Conservation (phyloP, 2,329 filamentous ascomycete genomes). For the Septoria petroselini region DNA sequence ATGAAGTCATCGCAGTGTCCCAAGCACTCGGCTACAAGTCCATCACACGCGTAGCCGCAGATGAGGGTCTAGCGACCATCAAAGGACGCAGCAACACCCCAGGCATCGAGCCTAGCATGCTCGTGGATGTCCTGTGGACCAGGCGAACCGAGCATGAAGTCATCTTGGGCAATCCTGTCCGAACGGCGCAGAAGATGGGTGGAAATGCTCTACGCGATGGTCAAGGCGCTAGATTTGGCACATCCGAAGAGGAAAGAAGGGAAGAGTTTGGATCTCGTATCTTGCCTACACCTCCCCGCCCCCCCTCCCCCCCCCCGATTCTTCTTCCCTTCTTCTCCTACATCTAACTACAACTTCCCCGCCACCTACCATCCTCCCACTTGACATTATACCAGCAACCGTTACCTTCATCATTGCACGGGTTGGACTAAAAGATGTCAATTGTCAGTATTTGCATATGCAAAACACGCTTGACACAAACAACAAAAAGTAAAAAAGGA, state of each 20-base stretch:
- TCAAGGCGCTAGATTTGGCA: conserved; percentile 43
- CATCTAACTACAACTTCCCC: no score
- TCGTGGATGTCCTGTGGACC: conserved; percentile 46
- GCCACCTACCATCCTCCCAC: no score
- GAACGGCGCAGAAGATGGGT: conserved; percentile 44
- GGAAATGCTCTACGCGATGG: conserved; percentile 47
- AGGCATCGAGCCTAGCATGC: conserved; percentile 51
- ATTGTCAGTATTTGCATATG: no score
- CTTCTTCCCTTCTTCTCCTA: no score
- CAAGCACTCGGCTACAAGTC: conserved; percentile 41
- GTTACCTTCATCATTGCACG: no score
- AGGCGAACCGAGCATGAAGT: conserved; percentile 51
- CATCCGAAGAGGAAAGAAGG: conserved; percentile 31
- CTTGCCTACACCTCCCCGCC: no score
- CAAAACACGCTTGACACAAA: no score
- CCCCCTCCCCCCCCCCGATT: no score
- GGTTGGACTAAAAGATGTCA: no score
- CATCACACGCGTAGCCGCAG: conserved; percentile 40
- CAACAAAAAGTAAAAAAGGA: no score
- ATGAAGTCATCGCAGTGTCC: conserved; percentile 46
- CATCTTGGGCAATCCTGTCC: conserved; percentile 49
- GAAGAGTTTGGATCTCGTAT: conserved; percentile 22
- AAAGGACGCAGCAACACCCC: conserved; percentile 35
- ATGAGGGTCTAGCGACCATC: conserved; percentile 41
- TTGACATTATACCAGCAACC: no score